These are phyloP conservation scores for Aspergillus nomiae DNA, from an alignment of 2,329 filamentous ascomycete species.

Conservation along the genomic window DNA sequence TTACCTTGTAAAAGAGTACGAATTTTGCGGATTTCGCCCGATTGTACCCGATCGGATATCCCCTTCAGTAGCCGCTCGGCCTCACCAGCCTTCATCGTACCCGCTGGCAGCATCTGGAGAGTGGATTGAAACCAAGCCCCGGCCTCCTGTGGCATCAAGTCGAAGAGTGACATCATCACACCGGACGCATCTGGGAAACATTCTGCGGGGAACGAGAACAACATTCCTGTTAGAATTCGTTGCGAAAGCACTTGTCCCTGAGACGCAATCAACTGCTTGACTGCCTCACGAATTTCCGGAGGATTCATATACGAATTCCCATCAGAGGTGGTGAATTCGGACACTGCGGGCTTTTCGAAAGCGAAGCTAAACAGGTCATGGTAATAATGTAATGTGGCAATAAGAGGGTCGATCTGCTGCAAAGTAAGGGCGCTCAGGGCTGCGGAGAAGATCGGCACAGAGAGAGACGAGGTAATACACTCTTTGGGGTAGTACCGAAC, in stretches of 20 bases:
- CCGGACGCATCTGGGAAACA: slow-evolving; percentile 94
- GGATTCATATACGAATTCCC: slow-evolving; percentile 62
- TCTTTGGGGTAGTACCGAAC: slow-evolving; percentile 88
- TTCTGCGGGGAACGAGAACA: slow-evolving; percentile 96
- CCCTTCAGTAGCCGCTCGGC: slow-evolving; percentile 77
- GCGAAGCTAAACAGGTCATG: slow-evolving; percentile 90
- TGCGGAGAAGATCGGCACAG: slow-evolving; percentile 82
- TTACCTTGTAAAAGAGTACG: slow-evolving; percentile 73
- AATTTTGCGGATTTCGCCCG: slow-evolving; percentile 74
- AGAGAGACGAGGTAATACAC: slow-evolving; percentile 75
- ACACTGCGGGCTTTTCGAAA: slow-evolving; percentile 65
- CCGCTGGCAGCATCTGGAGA: slow-evolving; percentile 77
- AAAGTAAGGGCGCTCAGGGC: slow-evolving; percentile 83
- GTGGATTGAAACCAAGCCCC: slow-evolving; percentile 81
- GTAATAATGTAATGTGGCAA: slow-evolving; percentile 88
- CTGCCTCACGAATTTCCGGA: slow-evolving; percentile 68
- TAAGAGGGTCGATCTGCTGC: slow-evolving; percentile 87
- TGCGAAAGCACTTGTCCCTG: slow-evolving; percentile 81
- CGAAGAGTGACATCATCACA: slow-evolving; percentile 85
- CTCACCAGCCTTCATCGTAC: slow-evolving; percentile 78
- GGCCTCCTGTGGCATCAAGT: slow-evolving; percentile 78
- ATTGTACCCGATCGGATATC: slow-evolving; percentile 74
- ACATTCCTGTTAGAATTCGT: slow-evolving; percentile 93
- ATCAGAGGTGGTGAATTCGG: slow-evolving; percentile 63
- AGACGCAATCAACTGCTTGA: slow-evolving; percentile 69